A percentile compares a stretch with the other conserved stretches of the same genome.
phyloP scores from a whole-genome alignment of 129 eudicot genomes.

The Chrysanthemum lavandulifolium region DNA sequence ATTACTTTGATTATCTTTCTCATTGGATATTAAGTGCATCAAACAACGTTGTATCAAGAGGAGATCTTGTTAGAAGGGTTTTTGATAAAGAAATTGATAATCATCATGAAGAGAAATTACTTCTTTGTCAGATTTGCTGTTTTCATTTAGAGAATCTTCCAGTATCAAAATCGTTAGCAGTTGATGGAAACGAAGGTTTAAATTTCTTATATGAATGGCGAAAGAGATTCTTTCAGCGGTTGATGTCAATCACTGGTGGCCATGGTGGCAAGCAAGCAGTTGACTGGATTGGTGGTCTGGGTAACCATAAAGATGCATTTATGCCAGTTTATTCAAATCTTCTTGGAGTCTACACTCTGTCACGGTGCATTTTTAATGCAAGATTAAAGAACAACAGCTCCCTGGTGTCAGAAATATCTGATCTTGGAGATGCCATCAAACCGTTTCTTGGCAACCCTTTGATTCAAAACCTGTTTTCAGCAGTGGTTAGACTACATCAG shows the following conservation, averaged over 20 bases:
- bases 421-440: slow-evolving; percentile 50
- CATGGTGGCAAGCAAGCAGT: slow-evolving; percentile 37
- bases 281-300: slow-evolving; percentile 94
- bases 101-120: slow-evolving; percentile 86
- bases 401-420: slow-evolving; percentile 41
- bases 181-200: slow-evolving; percentile 18
- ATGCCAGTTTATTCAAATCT: slow-evolving; percentile 80
- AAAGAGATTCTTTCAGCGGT: slow-evolving; percentile 47
- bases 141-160: slow-evolving; percentile 63
- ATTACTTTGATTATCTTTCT: slow-evolving; percentile 63
- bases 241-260: slow-evolving; percentile 44
- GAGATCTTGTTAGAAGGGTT: slow-evolving; percentile 88
- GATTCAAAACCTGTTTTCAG: slow-evolving; percentile 47
- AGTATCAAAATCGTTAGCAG: slow-evolving; percentile 27
- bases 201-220: slow-evolving; percentile 61
- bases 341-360: slow-evolving; percentile 63
- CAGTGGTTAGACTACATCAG: slow-evolving; percentile 58
- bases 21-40: slow-evolving; percentile 59
- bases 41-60: slow-evolving; percentile 48
- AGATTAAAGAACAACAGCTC: slow-evolving; percentile 24
- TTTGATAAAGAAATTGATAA: slow-evolving; percentile 98
- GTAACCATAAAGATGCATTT: slow-evolving; percentile 95
- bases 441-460: slow-evolving; percentile 78
- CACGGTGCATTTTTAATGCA: slow-evolving; percentile 46
- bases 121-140: slow-evolving; percentile 86